phyloP scores from a whole-genome alignment of 179 eudicot genomes.

The Patellifolia procumbens region DNA sequence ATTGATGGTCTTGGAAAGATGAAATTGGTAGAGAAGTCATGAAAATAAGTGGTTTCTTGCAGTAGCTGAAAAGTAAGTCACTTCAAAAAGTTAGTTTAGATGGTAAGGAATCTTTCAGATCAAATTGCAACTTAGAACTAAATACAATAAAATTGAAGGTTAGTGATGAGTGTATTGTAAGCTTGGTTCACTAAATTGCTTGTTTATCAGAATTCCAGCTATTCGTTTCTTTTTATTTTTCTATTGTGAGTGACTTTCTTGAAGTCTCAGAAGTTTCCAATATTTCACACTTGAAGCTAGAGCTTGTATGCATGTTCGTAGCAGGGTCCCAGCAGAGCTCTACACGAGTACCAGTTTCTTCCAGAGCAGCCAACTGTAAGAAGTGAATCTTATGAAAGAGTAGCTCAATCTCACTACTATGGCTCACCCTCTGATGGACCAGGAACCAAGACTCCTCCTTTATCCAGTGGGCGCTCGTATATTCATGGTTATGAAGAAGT shows the following conservation, averaged over 20 bases:
- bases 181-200: not conserved
- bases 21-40: not conserved
- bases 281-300: not conserved
- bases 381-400: conserved; percentile 67
- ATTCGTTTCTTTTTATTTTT: not conserved
- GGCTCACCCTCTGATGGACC: conserved; percentile 57
- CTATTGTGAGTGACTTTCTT: not conserved
- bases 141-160: not conserved
- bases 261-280: not conserved
- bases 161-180: not conserved
- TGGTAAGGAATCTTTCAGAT: not conserved
- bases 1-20: not conserved
- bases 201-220: not conserved
- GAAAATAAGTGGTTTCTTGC: not conserved
- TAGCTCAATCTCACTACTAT: conserved; percentile 58
- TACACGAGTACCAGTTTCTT: conserved; percentile 85
- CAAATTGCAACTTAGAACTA: not conserved
- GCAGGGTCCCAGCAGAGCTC: conserved; percentile 67
- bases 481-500: conserved; percentile 59
- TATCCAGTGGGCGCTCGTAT: conserved; percentile 50
- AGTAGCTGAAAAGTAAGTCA: not conserved
- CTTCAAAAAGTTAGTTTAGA: not conserved
- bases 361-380: conserved; percentile 84
- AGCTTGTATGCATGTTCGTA: conserved; percentile 19
- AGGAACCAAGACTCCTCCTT: conserved; percentile 46